Conservation (phyloP, 768 basidiomycete genomes). For the Leccinum obscurum region DNA sequence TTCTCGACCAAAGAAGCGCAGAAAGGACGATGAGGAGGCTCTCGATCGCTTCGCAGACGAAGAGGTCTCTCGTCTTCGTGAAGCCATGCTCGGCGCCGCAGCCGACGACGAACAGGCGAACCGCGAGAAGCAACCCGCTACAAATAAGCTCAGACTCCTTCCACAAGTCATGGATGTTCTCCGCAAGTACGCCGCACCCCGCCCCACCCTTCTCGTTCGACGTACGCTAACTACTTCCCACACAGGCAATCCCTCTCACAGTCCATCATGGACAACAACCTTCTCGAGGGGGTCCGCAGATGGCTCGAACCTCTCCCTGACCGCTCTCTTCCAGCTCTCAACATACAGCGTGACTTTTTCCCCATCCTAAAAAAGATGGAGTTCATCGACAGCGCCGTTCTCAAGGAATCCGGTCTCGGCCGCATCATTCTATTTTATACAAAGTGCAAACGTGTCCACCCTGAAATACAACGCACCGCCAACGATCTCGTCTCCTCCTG, state of each 20-base stretch:
- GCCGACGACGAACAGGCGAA: conserved; percentile 83
- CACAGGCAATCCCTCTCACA: conserved; percentile 81
- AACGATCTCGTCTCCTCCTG: conserved; percentile 81
- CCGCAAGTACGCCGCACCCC: conserved; percentile 66
- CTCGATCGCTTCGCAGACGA: conserved; percentile 89
- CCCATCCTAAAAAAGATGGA: conserved; percentile 83
- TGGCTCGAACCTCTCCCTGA: conserved; percentile 97
- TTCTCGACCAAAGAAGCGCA: conserved; percentile 61
- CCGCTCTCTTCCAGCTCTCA: conserved; percentile 88
- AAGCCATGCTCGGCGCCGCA: conserved; percentile 84
- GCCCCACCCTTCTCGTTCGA: too few species aligned
- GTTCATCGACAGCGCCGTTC: conserved; percentile 84
- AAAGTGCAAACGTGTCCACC: conserved; percentile 86
- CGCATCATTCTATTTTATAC: conserved; percentile 94
- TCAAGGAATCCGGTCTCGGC: conserved; percentile 90
- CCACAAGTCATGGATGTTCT: conserved; percentile 91
- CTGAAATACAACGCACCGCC: conserved; percentile 79
- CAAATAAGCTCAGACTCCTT: conserved; percentile 78
- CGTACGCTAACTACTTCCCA: background rate
- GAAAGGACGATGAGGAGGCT: conserved; percentile 79
- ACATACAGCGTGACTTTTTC: conserved; percentile 94
- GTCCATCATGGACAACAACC: conserved; percentile 93
- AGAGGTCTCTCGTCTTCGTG: conserved; percentile 85
- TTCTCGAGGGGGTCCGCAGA: conserved; percentile 82
- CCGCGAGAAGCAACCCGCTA: conserved; percentile 76